Evolutionary conservation across 805 yeast genomes (phyloP), one percentile per base, ranked within the genome.

Genomic region (Saccharomycopsis guyanensis): DNA sequence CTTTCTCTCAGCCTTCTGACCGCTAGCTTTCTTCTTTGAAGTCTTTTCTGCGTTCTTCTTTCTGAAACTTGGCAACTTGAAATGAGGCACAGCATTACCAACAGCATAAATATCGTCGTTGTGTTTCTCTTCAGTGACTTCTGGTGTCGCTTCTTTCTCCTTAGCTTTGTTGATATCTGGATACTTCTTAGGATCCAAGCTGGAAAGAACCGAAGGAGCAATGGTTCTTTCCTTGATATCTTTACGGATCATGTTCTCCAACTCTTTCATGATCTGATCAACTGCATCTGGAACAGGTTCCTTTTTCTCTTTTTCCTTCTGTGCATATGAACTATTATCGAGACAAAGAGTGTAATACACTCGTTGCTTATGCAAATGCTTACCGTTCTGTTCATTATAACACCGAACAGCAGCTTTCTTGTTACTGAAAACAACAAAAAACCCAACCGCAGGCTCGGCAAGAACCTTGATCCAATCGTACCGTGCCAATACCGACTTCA

Each of bases 151-250:
- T 54, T 38, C 53, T 58, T 7, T 59, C 59, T 19, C 54, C 41
- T 62, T 60, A n/a, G 56, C 57, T 25, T 54, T 50, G 43, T 66
- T 48, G 20, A 65, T 58, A 2, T 70, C 73, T 1, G 86, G 82
- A 56, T 74, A 82, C 33, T 71, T 72, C 3, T 73, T 75, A 34
- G 78, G 80, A 47, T 75, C 72, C 53, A 87, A 66, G 16, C 73
- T 62, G 25, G 80, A 80, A 45, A 83, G 67, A 15, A 87, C 74
- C 1, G 72, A 69, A 0, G 93, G 86, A 0, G 84, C 88, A 20
- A 86, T 72, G 3, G 84, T 64, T 50, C 86, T 74, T 56, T 80
- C 91, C 53, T 84, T 70, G 20, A 87, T 74, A 62, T 87, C 95
- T 50, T 82, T 81, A 18, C 78, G 65, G 38, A 87, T 60, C 40